Evolutionary conservation across 169 alveolate genomes (phyloP).

Genomic region (Plasmodium yoelii): DNA sequence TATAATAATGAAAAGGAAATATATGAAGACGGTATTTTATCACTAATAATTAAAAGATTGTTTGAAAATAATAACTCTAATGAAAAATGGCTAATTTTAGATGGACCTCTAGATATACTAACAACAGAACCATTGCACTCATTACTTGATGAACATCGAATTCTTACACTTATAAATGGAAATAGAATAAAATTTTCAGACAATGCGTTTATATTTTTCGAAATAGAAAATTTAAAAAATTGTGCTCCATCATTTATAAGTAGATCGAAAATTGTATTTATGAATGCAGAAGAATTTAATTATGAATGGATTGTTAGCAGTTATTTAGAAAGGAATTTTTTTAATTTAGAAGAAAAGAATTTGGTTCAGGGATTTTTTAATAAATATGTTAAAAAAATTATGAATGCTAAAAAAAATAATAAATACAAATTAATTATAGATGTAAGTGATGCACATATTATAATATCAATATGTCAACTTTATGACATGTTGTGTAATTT

Average conservation of each 20-base stretch:
- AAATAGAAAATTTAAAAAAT: conserved; percentile 95
- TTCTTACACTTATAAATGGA: conserved; percentile 97
- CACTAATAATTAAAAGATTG: conserved; percentile 53
- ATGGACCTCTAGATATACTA: conserved; percentile 99
- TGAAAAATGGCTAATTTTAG: conserved; percentile 98
- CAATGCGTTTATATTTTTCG: conserved; percentile 89
- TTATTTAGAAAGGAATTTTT: conserved; percentile 38
- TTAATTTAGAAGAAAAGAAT: conserved; percentile 56
- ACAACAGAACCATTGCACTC: conserved; percentile 99
- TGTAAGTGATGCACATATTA: conserved; percentile 72
- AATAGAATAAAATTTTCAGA: conserved; percentile 94
- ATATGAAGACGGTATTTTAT: conserved; percentile 70
- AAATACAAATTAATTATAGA: conserved; percentile 65
- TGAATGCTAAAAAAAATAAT: conserved; percentile 59
- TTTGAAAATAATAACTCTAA: conserved; percentile 79
- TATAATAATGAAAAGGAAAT: conserved; percentile 68
- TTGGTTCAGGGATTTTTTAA: conserved; percentile 73
- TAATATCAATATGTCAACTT: conserved; percentile 69
- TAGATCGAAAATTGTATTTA: conserved; percentile 98
- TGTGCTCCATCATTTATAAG: conserved; percentile 99
- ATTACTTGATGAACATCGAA: conserved; percentile 97
- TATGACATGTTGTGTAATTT: conserved; percentile 74
- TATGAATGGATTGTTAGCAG: conserved; percentile 72
- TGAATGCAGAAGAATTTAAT: conserved; percentile 94
- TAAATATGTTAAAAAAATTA: conserved; percentile 69